Conservation (phyloP, 2,329 filamentous ascomycete genomes). For the Penicillium corylophilum region DNA sequence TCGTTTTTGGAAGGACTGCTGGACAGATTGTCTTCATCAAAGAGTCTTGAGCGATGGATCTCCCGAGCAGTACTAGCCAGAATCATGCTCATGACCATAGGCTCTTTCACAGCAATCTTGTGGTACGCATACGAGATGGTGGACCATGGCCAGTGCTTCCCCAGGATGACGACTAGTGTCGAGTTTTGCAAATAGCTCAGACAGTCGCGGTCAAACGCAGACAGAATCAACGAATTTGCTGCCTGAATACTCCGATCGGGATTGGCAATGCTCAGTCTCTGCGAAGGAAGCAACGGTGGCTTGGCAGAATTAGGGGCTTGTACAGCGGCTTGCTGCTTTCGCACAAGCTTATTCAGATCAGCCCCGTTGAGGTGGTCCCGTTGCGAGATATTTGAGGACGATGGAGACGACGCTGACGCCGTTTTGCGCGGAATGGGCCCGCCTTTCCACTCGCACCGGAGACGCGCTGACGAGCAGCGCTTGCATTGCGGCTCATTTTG, state of each 20-base stretch:
- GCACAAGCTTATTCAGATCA: neutral
- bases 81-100: constrained; percentile 33
- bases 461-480: constrained; percentile 21
- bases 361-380: neutral
- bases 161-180: constrained; percentile 26
- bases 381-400: neutral
- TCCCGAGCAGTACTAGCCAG: constrained; percentile 26
- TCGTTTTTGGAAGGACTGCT: constrained; percentile 6
- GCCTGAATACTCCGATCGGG: constrained; percentile 15
- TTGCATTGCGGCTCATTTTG: constrained; percentile 26
- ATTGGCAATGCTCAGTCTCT: constrained; percentile 1
- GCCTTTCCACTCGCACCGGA: constrained; percentile 29
- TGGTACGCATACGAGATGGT: constrained; percentile 28
- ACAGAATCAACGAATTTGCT: constrained; percentile 23
- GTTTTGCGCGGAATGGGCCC: constrained; percentile 22
- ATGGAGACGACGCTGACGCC: neutral
- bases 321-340: neutral
- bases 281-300: constrained; percentile 10
- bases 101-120: constrained; percentile 25
- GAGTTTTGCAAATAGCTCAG: constrained; percentile 25
- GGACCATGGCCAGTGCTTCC: constrained; percentile 31
- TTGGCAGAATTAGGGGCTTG: neutral
- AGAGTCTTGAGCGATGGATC: constrained; percentile 20
- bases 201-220: constrained; percentile 24
- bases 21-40: constrained; percentile 12